Conservation (phyloP, 345 rosid species). For the Passiflora organensis region DNA sequence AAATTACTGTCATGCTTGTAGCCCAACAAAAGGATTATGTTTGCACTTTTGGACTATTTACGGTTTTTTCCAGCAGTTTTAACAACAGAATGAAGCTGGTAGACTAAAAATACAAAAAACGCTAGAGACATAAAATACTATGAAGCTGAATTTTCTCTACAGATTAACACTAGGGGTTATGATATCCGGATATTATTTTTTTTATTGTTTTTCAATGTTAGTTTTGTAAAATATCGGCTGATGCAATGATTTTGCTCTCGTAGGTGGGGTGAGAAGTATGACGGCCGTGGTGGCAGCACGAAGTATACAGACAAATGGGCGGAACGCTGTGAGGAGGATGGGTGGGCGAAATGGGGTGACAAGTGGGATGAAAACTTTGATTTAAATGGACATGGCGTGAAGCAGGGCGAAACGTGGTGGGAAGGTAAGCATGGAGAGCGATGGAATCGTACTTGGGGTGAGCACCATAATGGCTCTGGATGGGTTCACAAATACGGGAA, state of each 20-base stretch:
- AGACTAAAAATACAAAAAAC: no score
- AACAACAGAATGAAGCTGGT: no score
- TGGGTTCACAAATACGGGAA: conserved; percentile 96
- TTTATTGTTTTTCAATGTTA: neutral
- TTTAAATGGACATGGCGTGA: conserved; percentile 68
- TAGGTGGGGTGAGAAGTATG: conserved; percentile 96
- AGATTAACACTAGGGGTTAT: no score
- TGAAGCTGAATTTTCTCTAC: no score
- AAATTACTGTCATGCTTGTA: neutral
- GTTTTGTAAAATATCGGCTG: neutral
- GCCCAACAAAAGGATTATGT: no score
- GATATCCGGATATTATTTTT: no score
- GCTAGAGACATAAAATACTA: no score
- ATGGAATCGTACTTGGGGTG: conserved; percentile 98
- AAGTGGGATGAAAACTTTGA: conserved; percentile 94
- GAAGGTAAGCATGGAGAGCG: conserved; percentile 71
- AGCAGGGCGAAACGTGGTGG: conserved; percentile 99
- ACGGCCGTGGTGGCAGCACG: conserved; percentile 78
- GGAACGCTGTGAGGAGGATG: conserved; percentile 68
- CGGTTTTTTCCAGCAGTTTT: no score
- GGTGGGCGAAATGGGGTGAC: conserved; percentile 98
- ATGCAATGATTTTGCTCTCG: neutral
- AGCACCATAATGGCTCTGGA: conserved; percentile 79
- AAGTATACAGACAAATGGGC: conserved; percentile 99
- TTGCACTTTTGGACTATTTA: no score